phyloP scores from a whole-genome alignment of 1,284 basidiomycete genomes.

The Leccinum solheimii region DNA sequence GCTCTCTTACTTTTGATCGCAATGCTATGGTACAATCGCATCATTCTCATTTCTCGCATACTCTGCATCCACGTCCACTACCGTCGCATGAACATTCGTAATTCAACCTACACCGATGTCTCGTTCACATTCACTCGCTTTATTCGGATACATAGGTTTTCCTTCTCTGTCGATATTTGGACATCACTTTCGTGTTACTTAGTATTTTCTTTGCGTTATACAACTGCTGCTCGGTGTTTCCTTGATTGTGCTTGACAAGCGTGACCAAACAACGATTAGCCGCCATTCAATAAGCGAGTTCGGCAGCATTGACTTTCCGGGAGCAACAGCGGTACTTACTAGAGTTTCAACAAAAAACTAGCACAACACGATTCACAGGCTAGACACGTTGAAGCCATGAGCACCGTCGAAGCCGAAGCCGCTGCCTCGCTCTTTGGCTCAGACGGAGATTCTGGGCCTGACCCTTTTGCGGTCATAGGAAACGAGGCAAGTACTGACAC shows the following conservation, averaged over 20 bases:
- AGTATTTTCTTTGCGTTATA: constrained; percentile 4
- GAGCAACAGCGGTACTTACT: not conserved
- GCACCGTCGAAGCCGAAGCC: constrained; percentile 71
- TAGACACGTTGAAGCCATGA: constrained; percentile 49
- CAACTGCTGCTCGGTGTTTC: not conserved
- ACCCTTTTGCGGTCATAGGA: constrained; percentile 67
- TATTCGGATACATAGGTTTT: constrained; percentile 28
- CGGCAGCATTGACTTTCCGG: constrained; percentile 7
- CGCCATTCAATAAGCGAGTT: constrained; percentile 2
- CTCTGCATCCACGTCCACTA: constrained; percentile 36
- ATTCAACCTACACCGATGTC: constrained; percentile 34
- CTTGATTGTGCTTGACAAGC: constrained; percentile 14
- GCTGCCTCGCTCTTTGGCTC: constrained; percentile 76
- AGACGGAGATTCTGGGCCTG: constrained; percentile 53
- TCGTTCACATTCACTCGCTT: constrained; percentile 19
- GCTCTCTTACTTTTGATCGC: constrained; percentile 28
- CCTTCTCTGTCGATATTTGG: constrained; percentile 38
- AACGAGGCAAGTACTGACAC: constrained; percentile 33
- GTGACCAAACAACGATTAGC: constrained; percentile 29
- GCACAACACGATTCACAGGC: constrained; percentile 9
- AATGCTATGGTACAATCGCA: constrained; percentile 42
- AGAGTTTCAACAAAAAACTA: constrained; percentile 21
- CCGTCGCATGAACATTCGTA: constrained; percentile 40
- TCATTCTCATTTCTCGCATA: constrained; percentile 28
- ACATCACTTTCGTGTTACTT: constrained; percentile 13